Conservation (phyloP, 257 asterid species). For the Plectranthus barbatus region DNA sequence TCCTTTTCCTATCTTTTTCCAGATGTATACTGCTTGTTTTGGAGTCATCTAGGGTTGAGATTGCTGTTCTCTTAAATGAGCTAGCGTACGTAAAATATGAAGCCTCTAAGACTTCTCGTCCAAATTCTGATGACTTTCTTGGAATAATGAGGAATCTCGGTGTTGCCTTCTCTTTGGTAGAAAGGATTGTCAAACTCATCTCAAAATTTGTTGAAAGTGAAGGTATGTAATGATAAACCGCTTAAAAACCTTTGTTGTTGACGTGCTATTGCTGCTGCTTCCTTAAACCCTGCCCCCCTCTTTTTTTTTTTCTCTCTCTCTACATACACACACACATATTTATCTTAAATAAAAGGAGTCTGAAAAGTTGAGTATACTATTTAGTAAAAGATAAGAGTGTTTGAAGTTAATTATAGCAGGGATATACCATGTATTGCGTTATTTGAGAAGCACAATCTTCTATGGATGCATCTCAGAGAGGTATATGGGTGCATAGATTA, state of each 20-base stretch:
- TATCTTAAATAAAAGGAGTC: not conserved
- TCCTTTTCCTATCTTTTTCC: constrained; percentile 16
- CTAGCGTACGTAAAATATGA: constrained; percentile 75
- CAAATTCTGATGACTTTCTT: constrained; percentile 35
- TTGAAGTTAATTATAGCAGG: not conserved
- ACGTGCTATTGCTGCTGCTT: not conserved
- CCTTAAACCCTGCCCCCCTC: not conserved
- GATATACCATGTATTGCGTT: not conserved
- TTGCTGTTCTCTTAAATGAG: constrained; percentile 82
- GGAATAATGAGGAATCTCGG: constrained; percentile 63
- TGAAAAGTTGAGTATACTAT: no score
- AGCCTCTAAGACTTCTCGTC: constrained; percentile 39
- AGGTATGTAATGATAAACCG: constrained; percentile 29
- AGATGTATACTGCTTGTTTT: constrained; percentile 81
- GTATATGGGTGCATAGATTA: not conserved
- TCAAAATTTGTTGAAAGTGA: constrained; percentile 57
- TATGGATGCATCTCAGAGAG: not conserved
- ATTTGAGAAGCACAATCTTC: not conserved
- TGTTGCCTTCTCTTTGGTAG: constrained; percentile 68
- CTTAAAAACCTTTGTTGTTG: constrained; percentile 8
- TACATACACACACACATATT: not conserved
- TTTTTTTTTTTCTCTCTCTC: not conserved
- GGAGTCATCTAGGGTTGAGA: constrained; percentile 90
- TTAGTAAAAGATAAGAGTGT: not conserved
- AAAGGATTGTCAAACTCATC: constrained; percentile 71